Conservation (phyloP, 2,329 filamentous ascomycete genomes). For the Penicillium sp. region DNA sequence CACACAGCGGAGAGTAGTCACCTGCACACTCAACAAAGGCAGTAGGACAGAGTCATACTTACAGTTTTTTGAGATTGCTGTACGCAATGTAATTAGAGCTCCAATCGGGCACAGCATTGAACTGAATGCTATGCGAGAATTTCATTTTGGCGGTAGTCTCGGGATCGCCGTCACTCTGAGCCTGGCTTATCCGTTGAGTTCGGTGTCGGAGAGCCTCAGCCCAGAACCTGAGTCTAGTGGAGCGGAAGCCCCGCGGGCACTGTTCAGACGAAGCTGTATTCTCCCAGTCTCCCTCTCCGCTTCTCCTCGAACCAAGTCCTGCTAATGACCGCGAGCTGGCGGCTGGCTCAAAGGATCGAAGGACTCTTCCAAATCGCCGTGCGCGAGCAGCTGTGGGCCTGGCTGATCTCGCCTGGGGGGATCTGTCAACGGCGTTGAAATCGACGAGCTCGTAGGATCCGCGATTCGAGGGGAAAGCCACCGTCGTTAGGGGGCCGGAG, state of each 20-base stretch:
- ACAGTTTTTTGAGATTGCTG: conserved; percentile 98
- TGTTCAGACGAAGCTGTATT: conserved; percentile 15
- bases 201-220: conserved; percentile 38
- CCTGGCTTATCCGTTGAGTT: conserved; percentile 19
- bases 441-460: conserved; percentile 42
- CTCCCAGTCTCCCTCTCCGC: conserved; percentile 15
- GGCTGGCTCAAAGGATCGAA: conserved; percentile 14
- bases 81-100: conserved; percentile 97
- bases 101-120: conserved; percentile 99
- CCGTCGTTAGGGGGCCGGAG: conserved; percentile 25
- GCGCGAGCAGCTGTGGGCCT: conserved; percentile 14
- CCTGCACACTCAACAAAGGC: conserved; percentile 3
- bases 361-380: conserved; percentile 5
- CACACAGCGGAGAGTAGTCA: background rate
- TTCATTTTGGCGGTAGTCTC: conserved; percentile 87
- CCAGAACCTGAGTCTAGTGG: conserved; percentile 37
- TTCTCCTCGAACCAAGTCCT: conserved; percentile 10
- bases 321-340: conserved; percentile 20
- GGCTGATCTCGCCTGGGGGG: conserved; percentile 8
- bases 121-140: conserved; percentile 99
- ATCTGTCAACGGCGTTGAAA: conserved; percentile 20
- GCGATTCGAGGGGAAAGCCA: conserved; percentile 28
- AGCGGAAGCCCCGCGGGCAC: conserved; percentile 17
- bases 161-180: conserved; percentile 17
- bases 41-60: conserved; percentile 43